Evolutionary conservation across 1,284 basidiomycete species (phyloP), one percentile per base, ranked within the genome.

Genomic region (Vanrija sp.): DNA sequence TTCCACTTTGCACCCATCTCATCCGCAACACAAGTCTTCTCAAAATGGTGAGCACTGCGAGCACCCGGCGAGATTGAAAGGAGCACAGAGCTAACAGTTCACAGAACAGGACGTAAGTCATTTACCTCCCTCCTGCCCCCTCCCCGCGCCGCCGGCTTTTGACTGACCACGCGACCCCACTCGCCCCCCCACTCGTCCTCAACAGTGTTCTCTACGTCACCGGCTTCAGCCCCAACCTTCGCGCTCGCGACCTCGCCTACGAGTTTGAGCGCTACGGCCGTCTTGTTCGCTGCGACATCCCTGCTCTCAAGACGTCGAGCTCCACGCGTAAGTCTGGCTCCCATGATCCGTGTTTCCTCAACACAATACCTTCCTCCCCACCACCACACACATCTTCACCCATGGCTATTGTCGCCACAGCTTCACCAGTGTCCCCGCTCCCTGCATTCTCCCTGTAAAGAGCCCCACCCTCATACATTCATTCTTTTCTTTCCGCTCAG

Each of bases 231-330:
- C 82, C 85, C 22, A 77, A 82, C 24, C 88, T 88, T 8, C 84
- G 88, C 45, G 89, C 88, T 12, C 81, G 84, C 51, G 89, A 90
- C 69, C 82, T 92, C 9, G 89, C 89, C 0, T 88, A 81, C 69
- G 89, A 92, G 74, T 92, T 92, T 65, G 89, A 92, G 80, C 81
- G 86, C 86, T 89, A 69, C 57, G 82, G 72, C 27, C 65, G 71
- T 24, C 63, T 73, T 24, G 64, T 73, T 37, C 85, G 89, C 60
- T 93, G 89, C 76, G 89, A 93, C 71, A 89, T 93, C 22, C 89
- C 89, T 15, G 89, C 89, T 3, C 87, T 72, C 55, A 73, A 73
- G 61, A 63, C 68, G 19, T 47, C 69, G n/a, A 49, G 62, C 23
- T 67, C 72, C 10, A 57, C 66, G 47, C 73, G 73, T 75, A 54